These are phyloP conservation scores for Deinandra increscens DNA, from an alignment of 129 eudicot species.

Conservation along the genomic window DNA sequence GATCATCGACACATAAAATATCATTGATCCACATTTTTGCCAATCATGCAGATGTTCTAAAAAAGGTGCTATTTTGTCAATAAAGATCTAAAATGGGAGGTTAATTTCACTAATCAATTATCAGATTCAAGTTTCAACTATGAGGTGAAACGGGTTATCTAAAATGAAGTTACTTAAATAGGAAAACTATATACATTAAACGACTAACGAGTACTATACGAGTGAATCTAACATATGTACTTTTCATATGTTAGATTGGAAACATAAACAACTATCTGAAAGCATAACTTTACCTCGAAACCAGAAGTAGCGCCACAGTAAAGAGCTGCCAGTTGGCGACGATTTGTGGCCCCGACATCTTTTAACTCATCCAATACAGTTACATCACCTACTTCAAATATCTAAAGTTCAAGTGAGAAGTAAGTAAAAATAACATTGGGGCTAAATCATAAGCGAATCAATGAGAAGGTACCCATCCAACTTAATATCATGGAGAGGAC, in stretches of 20 bases:
- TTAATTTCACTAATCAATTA: neutral
- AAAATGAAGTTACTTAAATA: neutral
- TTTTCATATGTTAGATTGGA: neutral
- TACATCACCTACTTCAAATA: conserved; percentile 93
- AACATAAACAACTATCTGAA: conserved; percentile 9
- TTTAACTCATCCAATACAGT: conserved; percentile 52
- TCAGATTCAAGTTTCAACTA: conserved; percentile 10
- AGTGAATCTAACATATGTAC: conserved; percentile 4
- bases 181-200: neutral
- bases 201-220: conserved; percentile 16
- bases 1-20: neutral
- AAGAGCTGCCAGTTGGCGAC: conserved; percentile 76
- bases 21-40: neutral
- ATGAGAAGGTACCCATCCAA: conserved; percentile 5
- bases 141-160: conserved; percentile 1
- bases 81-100: neutral
- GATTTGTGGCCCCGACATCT: conserved; percentile 85
- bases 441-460: conserved; percentile 5
- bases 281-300: conserved; percentile 35
- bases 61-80: neutral
- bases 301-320: conserved; percentile 93
- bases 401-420: conserved; percentile 35
- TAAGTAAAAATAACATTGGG: conserved; percentile 6
- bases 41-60: neutral
- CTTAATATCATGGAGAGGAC: conserved; percentile 8